Conservation (phyloP, 148 eudicot species). For the Dianthus caryophyllus region DNA sequence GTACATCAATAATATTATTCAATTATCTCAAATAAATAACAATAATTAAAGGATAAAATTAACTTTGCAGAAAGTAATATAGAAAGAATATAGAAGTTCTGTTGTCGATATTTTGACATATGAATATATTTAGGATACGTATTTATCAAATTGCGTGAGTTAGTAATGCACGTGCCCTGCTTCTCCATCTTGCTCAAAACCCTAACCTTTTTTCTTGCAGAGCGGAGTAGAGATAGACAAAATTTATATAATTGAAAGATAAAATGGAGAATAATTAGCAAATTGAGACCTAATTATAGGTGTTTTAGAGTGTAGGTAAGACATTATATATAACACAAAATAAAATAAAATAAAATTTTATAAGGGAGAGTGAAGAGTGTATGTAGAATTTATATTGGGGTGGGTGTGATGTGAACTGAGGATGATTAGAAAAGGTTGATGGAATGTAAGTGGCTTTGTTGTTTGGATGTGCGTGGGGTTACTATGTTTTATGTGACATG, state of each 20-base stretch:
- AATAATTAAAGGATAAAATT: too few relatives aligned
- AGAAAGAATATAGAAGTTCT: not conserved
- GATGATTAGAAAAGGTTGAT: constrained; percentile 12
- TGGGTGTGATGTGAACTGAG: constrained; percentile 22
- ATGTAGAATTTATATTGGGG: constrained; percentile 1
- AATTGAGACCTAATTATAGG: constrained; percentile 20
- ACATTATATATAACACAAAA: constrained; percentile 20
- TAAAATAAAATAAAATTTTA: constrained; percentile 11
- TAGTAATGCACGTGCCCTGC: constrained; percentile 99
- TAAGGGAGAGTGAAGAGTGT: too few relatives aligned
- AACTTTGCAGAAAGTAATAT: too few relatives aligned
- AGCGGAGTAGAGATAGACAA: not conserved
- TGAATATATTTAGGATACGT: not conserved
- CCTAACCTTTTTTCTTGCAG: constrained; percentile 27
- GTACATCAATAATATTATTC: too few relatives aligned
- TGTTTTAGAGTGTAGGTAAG: constrained; percentile 3
- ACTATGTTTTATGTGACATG: constrained; percentile 5
- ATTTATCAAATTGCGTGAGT: constrained; percentile 35
- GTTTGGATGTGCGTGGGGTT: constrained; percentile 15
- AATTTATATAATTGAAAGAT: not conserved
- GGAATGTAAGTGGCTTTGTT: constrained; percentile 15
- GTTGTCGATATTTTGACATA: not conserved
- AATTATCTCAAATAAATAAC: too few relatives aligned
- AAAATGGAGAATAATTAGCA: constrained; percentile 12
- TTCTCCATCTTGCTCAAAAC: constrained; percentile 97